Evolutionary conservation across 1,284 basidiomycete species (phyloP).

Genomic region (Fomitopsis schrenkii): DNA sequence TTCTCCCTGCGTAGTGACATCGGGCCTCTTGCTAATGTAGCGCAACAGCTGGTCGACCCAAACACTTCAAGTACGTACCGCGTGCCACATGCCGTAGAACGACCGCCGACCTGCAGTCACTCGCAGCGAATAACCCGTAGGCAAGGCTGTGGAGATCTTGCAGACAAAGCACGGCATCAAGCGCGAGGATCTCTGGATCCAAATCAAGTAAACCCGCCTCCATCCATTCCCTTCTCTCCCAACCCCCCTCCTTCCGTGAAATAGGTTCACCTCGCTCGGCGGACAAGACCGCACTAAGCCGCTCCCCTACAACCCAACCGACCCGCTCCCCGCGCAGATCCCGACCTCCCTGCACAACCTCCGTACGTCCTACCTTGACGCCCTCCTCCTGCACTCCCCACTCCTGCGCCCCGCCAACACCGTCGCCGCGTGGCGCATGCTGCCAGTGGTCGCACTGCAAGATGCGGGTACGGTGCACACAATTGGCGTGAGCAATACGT

Average conservation of each 20-base stretch:
- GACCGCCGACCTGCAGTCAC: not conserved
- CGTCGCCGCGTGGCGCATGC: constrained; percentile 59
- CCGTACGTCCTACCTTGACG: constrained; percentile 66
- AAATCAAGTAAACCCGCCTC: constrained; percentile 60
- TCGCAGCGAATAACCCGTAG: constrained; percentile 73
- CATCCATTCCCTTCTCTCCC: not conserved
- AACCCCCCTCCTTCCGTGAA: not conserved
- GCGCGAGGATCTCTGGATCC: constrained; percentile 34
- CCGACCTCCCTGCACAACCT: constrained; percentile 62
- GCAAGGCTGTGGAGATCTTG: constrained; percentile 54
- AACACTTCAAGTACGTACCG: constrained; percentile 61
- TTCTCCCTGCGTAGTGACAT: not conserved
- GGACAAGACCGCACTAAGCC: constrained; percentile 70
- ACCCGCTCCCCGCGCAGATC: constrained; percentile 58
- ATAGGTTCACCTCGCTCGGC: constrained; percentile 65
- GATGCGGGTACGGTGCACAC: constrained; percentile 55
- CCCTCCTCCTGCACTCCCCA: constrained; percentile 75
- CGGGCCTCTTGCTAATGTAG: constrained; percentile 8
- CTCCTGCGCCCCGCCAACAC: constrained; percentile 55
- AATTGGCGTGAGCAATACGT: constrained; percentile 77
- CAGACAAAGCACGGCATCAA: constrained; percentile 31
- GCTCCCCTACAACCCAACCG: constrained; percentile 63
- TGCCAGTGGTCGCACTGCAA: constrained; percentile 58
- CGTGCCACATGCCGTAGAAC: not conserved
- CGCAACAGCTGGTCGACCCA: constrained; percentile 65